Conservation (phyloP, 371 early-diverging fungal genomes). For the Ordospora pajunii region DNA sequence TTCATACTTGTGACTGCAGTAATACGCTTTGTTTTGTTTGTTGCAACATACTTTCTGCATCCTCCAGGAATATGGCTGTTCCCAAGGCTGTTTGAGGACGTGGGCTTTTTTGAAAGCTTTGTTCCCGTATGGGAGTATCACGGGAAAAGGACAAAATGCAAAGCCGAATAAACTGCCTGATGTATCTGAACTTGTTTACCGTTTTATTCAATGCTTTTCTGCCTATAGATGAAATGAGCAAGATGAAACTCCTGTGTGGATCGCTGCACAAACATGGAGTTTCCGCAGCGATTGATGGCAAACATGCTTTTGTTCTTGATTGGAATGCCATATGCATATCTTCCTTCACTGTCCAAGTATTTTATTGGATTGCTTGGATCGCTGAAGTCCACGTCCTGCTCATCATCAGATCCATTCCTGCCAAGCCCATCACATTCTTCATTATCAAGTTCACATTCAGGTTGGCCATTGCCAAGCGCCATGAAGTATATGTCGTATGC, state of each 20-base stretch:
- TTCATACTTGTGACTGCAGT: constrained; percentile 77
- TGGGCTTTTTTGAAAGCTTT: constrained; percentile 89
- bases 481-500: constrained; percentile 25
- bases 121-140: constrained; percentile 81
- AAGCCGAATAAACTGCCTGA: constrained; percentile 3
- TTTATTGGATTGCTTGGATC: not conserved
- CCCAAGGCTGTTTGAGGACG: constrained; percentile 94
- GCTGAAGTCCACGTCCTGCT: not conserved
- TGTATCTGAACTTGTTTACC: not conserved
- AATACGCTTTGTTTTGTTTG: constrained; percentile 75
- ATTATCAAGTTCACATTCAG: not conserved
- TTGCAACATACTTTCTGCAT: constrained; percentile 67
- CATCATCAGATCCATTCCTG: not conserved
- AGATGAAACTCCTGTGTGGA: not conserved
- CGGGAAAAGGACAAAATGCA: constrained; percentile 25
- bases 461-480: not conserved
- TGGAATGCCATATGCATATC: not conserved
- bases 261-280: constrained; percentile 9
- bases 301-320: not conserved
- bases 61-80: constrained; percentile 93
- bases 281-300: not conserved
- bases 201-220: not conserved
- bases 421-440: not conserved
- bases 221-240: constrained; percentile 11
- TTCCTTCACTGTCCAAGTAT: constrained; percentile 6